Evolutionary conservation across 306 rosid species (phyloP).

Genomic region (Cercis canadensis): DNA sequence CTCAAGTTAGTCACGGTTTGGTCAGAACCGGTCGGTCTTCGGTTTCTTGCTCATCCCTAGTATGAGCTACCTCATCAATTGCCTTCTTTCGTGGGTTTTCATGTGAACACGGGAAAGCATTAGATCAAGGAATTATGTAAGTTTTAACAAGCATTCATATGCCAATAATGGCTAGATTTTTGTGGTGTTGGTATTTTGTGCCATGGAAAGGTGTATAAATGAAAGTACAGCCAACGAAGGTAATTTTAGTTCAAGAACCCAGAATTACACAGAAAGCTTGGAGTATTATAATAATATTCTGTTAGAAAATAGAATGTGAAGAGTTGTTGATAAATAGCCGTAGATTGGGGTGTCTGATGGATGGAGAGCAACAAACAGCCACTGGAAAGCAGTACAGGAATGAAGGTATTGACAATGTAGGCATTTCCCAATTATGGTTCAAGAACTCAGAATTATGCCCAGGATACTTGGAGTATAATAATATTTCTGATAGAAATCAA

Average conservation of each 20-base stretch:
- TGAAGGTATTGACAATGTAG: no score
- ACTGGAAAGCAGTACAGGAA: no score
- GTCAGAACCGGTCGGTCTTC: no score
- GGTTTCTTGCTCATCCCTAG: no score
- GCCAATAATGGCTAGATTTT: conserved; percentile 4
- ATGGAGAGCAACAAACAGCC: neutral
- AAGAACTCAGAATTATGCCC: no score
- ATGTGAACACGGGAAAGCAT: neutral
- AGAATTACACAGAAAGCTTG: neutral
- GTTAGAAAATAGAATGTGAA: neutral
- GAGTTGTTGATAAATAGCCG: conserved; percentile 7
- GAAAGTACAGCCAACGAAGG: conserved; percentile 4
- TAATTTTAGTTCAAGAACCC: conserved; percentile 5
- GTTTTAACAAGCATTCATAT: conserved; percentile 9
- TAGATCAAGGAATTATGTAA: conserved; percentile 1
- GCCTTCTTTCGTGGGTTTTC: conserved; percentile 14
- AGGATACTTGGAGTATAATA: no score
- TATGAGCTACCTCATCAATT: conserved; percentile 3
- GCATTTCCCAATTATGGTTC: no score
- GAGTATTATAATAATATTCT: conserved; percentile 10
- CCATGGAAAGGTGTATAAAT: neutral
- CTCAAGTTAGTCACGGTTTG: no score
- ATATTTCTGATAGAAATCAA: no score
- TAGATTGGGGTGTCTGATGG: conserved; percentile 20
- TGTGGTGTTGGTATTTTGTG: conserved; percentile 12